Conservation (phyloP, 1,139 yeast genomes). For the Yamadazyma pseudoaaseri region DNA sequence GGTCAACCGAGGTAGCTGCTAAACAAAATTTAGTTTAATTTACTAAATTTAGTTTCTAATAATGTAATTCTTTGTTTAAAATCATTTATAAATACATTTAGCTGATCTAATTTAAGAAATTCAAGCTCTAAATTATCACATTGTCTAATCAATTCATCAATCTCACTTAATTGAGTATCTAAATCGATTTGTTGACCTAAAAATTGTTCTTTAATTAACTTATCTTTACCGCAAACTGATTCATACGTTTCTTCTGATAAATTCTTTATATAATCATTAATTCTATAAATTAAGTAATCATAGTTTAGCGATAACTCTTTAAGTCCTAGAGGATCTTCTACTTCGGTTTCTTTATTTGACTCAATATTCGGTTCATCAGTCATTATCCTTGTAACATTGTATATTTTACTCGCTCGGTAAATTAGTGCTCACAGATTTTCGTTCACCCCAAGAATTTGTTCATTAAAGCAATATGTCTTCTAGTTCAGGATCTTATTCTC, state of each 20-base stretch:
- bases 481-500: slow-evolving; percentile 32
- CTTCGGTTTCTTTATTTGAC: slow-evolving; percentile 1
- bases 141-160: slow-evolving; percentile 41
- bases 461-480: slow-evolving; percentile 15
- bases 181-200: slow-evolving; percentile 35
- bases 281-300: slow-evolving; percentile 62
- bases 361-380: background rate
- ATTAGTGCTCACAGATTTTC: slow-evolving; percentile 2
- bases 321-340: slow-evolving; percentile 59
- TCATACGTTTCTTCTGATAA: slow-evolving; percentile 36
- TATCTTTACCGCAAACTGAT: slow-evolving; percentile 27
- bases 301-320: slow-evolving; percentile 56
- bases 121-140: slow-evolving; percentile 62
- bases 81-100: slow-evolving; percentile 46
- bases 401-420: background rate
- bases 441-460: slow-evolving; percentile 1
- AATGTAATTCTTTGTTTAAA: slow-evolving; percentile 29
- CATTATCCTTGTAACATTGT: background rate
- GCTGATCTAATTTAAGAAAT: slow-evolving; percentile 67
- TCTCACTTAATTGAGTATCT: slow-evolving; percentile 41
- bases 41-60: slow-evolving; percentile 25
- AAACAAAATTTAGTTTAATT: background rate
- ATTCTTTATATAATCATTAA: slow-evolving; percentile 50
- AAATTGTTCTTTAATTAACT: slow-evolving; percentile 31
- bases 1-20: background rate